phyloP scores from a whole-genome alignment of 2,329 filamentous ascomycete genomes.

The Pezicula neosporulosa region DNA sequence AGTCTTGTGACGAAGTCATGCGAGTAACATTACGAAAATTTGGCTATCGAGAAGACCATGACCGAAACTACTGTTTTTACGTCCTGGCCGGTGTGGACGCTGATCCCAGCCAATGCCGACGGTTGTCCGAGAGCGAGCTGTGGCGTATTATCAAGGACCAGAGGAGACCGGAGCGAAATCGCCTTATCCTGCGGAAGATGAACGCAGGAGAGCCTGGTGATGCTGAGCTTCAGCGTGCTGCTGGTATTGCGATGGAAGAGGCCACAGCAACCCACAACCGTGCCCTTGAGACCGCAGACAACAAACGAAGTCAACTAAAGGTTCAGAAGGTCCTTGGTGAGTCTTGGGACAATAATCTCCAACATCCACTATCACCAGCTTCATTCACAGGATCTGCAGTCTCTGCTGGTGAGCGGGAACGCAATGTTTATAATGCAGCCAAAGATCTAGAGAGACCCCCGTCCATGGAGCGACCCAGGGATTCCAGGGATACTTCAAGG shows the following conservation, averaged over 20 bases:
- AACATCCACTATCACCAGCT: slow-evolving; percentile 82
- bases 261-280: slow-evolving; percentile 68
- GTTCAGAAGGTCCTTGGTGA: slow-evolving; percentile 87
- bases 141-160: slow-evolving; percentile 88
- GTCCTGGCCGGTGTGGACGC: slow-evolving; percentile 83
- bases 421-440: slow-evolving; percentile 58
- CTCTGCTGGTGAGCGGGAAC: slow-evolving; percentile 57
- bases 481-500: slow-evolving; percentile 29
- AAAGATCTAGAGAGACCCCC: slow-evolving; percentile 55
- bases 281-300: slow-evolving; percentile 56
- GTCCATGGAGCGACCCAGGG: slow-evolving; percentile 31
- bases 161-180: slow-evolving; percentile 79
- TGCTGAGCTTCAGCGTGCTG: slow-evolving; percentile 81
- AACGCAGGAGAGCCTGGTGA: slow-evolving; percentile 85
- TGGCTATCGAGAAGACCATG: slow-evolving; percentile 81
- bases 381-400: slow-evolving; percentile 44
- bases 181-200: slow-evolving; percentile 89
- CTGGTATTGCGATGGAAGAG: slow-evolving; percentile 86
- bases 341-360: slow-evolving; percentile 74
- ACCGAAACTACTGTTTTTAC: slow-evolving; percentile 96
- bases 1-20: slow-evolving; percentile 89
- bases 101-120: slow-evolving; percentile 75
- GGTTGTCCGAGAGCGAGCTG: slow-evolving; percentile 81
- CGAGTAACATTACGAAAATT: slow-evolving; percentile 86
- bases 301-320: slow-evolving; percentile 80